Evolutionary conservation across 2,329 filamentous ascomycete species (phyloP).

Genomic region (Aspergillus unguis): DNA sequence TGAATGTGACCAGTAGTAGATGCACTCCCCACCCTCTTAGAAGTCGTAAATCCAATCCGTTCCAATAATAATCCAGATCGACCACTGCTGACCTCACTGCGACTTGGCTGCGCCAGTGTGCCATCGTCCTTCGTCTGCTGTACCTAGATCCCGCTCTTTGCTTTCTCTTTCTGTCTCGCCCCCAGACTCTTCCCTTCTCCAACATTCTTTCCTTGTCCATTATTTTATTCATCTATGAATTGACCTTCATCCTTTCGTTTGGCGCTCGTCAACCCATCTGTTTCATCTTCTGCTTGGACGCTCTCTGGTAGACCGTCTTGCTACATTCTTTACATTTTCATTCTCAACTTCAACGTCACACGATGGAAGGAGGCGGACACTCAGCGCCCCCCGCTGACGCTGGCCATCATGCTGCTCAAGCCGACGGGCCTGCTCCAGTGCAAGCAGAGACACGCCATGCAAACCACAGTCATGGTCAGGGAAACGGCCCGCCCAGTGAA

Average conservation of each 20-base stretch:
- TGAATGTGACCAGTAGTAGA: no score
- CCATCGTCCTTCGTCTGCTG: not conserved
- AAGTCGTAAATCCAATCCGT: not conserved
- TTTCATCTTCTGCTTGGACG: not conserved
- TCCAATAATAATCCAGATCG: not conserved
- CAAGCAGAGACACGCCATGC: constrained; percentile 16
- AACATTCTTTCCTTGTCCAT: not conserved
- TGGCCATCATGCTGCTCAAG: constrained; percentile 10
- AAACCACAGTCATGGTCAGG: constrained; percentile 3
- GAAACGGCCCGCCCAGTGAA: constrained; percentile 16
- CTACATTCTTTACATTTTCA: constrained; percentile 3
- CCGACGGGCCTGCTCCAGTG: constrained; percentile 21
- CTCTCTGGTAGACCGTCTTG: constrained; percentile 12
- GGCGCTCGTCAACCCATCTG: not conserved
- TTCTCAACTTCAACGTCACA: not conserved
- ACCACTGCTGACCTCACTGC: not conserved
- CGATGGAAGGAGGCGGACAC: constrained; percentile 7
- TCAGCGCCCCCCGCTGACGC: constrained; percentile 9
- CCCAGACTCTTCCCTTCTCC: constrained; percentile 2
- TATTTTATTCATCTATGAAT: not conserved
- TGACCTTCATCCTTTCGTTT: constrained; percentile 5
- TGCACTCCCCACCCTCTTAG: no score
- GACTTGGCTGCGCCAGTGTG: not conserved
- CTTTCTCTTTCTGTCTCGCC: not conserved
- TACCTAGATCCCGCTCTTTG: not conserved